Evolutionary conservation across 805 yeast genomes (phyloP).

Genomic region (Jamesozyma lodderae): DNA sequence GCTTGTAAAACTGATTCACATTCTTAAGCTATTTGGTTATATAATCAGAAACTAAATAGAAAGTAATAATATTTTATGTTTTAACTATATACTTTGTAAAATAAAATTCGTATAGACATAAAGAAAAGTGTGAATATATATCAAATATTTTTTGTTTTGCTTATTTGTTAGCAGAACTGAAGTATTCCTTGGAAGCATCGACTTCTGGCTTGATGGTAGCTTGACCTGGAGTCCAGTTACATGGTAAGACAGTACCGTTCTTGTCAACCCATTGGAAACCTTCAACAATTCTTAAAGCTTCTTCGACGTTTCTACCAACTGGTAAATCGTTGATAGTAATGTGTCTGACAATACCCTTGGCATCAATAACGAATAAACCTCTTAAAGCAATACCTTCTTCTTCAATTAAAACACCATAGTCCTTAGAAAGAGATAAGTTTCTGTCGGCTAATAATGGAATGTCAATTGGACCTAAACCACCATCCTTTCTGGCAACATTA

Average conservation of each 20-base stretch:
- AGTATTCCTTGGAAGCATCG: slow-evolving; percentile 70
- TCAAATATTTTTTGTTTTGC: not conserved
- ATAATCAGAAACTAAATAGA: no score
- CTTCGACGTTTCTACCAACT: slow-evolving; percentile 98
- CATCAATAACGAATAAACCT: slow-evolving; percentile 97
- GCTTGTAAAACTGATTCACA: no score
- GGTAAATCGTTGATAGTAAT: slow-evolving; percentile 97
- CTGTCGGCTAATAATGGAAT: slow-evolving; percentile 95
- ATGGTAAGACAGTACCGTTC: slow-evolving; percentile 99
- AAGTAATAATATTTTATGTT: no score
- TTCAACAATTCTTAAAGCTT: slow-evolving; percentile 92
- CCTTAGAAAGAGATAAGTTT: slow-evolving; percentile 88
- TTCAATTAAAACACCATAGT: slow-evolving; percentile 95
- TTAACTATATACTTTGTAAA: no score
- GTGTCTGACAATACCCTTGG: slow-evolving; percentile 91
- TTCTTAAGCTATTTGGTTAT: no score
- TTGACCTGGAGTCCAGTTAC: slow-evolving; percentile 96
- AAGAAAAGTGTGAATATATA: no score
- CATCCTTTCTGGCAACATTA: slow-evolving; percentile 89
- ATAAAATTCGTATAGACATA: no score
- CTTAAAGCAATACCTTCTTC: slow-evolving; percentile 96
- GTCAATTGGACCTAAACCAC: slow-evolving; percentile 94
- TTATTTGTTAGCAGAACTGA: slow-evolving; percentile 50
- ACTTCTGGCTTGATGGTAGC: slow-evolving; percentile 86
- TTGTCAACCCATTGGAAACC: slow-evolving; percentile 99